Percentiles rank a stretch among this genome's conserved stretches.
phyloP scores from a whole-genome alignment of 2,329 filamentous ascomycete species.

The Zasmidium angulare region DNA sequence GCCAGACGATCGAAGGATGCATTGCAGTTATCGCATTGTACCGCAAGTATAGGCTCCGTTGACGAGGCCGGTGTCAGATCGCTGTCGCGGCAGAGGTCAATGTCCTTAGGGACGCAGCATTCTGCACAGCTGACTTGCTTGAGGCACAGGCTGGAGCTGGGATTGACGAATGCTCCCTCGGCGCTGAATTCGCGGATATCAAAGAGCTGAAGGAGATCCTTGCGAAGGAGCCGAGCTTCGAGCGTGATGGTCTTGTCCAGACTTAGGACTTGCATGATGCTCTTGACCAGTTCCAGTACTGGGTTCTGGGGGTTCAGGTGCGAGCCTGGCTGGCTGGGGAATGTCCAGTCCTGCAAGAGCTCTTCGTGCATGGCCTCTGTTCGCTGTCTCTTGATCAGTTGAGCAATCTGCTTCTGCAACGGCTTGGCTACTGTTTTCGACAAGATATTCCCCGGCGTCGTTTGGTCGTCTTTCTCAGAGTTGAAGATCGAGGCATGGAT shows the following conservation, averaged over 20 bases:
- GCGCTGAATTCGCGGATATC: constrained; percentile 92
- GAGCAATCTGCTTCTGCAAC: constrained; percentile 81
- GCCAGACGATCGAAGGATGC: constrained; percentile 73
- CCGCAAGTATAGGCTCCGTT: constrained; percentile 19
- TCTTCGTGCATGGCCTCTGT: constrained; percentile 88
- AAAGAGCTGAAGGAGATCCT: constrained; percentile 85
- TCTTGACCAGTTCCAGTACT: constrained; percentile 86
- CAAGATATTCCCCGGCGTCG: constrained; percentile 62
- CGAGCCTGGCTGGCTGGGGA: constrained; percentile 76
- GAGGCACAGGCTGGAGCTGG: constrained; percentile 71
- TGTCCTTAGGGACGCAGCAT: constrained; percentile 83
- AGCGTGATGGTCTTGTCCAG: constrained; percentile 88
- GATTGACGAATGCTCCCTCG: constrained; percentile 85
- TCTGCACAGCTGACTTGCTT: constrained; percentile 80
- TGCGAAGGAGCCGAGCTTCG: constrained; percentile 82
- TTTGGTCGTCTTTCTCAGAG: constrained; percentile 59
- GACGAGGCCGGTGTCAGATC: constrained; percentile 61
- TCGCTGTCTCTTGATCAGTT: constrained; percentile 80
- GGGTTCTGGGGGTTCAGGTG: constrained; percentile 68
- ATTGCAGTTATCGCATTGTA: constrained; percentile 65
- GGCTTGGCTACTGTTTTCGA: constrained; percentile 85
- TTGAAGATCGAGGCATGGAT: constrained; percentile 55
- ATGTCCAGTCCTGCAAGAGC: constrained; percentile 80
- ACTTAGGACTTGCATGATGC: constrained; percentile 85
- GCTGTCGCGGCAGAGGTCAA: constrained; percentile 90